Percentiles rank a stretch among this genome's conserved stretches.
Evolutionary conservation across 2,329 filamentous ascomycete species (phyloP).

Genomic region (Ophiostoma novo-ulmi): DNA sequence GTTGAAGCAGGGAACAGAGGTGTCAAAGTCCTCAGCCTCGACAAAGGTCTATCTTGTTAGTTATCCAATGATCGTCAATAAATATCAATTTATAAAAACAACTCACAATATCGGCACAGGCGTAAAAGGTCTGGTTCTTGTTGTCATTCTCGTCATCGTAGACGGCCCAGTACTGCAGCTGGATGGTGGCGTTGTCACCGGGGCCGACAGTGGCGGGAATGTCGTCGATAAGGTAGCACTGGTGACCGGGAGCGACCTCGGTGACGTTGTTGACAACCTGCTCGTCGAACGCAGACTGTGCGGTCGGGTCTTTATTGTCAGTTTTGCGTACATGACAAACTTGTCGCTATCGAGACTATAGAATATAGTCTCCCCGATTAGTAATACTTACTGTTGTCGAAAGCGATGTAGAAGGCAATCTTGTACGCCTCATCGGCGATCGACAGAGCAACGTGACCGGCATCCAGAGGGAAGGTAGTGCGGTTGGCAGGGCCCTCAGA

Average conservation of each 20-base stretch:
- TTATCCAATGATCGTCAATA: too few species aligned
- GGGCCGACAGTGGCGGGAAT: conserved; percentile 30
- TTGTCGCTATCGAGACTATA: not conserved
- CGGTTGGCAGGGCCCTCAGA: conserved; percentile 41
- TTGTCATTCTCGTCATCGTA: conserved; percentile 28
- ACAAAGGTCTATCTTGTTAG: conserved; percentile 20
- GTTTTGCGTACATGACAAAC: not conserved
- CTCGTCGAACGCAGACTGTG: conserved; percentile 34
- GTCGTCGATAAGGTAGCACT: conserved; percentile 36
- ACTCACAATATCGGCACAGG: conserved; percentile 36
- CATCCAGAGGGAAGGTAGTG: conserved; percentile 48
- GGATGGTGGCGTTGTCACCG: conserved; percentile 37
- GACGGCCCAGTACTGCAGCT: conserved; percentile 37
- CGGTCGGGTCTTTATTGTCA: conserved; percentile 30
- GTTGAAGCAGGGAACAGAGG: conserved; percentile 38
- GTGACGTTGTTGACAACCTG: conserved; percentile 33
- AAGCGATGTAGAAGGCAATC: conserved; percentile 27
- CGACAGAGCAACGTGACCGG: conserved; percentile 25
- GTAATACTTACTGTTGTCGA: conserved; percentile 37
- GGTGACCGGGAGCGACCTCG: conserved; percentile 35
- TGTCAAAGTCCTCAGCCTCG: conserved; percentile 29
- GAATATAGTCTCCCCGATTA: not conserved
- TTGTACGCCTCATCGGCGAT: conserved; percentile 28
- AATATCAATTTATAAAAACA: not conserved
- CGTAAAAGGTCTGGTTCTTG: conserved; percentile 36